A percentile compares a stretch with the other conserved stretches of the same genome.
Evolutionary conservation across 2,329 filamentous ascomycete genomes (phyloP).

Genomic region (Pestalotiopsis sp.): DNA sequence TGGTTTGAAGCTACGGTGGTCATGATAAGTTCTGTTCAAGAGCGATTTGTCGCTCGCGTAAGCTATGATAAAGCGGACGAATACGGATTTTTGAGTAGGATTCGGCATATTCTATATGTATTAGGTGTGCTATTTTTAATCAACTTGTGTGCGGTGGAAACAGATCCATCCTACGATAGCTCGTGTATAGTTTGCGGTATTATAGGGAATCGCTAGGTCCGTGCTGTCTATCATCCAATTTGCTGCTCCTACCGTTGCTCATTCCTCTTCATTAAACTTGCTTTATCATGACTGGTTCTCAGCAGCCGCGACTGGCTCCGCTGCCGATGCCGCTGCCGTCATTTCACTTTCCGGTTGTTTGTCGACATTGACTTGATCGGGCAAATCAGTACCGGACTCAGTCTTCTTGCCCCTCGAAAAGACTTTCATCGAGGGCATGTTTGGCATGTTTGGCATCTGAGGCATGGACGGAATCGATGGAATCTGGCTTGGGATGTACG

Average conservation of each 20-base stretch:
- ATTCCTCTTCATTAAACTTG: not conserved
- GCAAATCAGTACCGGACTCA: slow-evolving; percentile 11
- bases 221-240: not conserved
- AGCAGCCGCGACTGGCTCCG: not conserved
- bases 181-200: not conserved
- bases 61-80: no score
- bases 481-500: slow-evolving; percentile 33
- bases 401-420: slow-evolving; percentile 22
- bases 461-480: slow-evolving; percentile 35
- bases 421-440: slow-evolving; percentile 30
- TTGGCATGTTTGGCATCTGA: slow-evolving; percentile 35
- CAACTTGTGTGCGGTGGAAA: not conserved
- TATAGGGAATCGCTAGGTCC: not conserved
- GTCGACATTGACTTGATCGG: slow-evolving; percentile 1
- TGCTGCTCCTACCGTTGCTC: not conserved
- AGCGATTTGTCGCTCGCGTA: not conserved
- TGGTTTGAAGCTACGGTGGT: not conserved
- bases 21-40: not conserved
- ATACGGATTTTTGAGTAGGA: no score
- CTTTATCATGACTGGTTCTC: not conserved
- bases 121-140: not conserved
- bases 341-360: slow-evolving; percentile 5
- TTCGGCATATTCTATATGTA: no score
- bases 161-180: not conserved
- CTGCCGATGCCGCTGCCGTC: not conserved